Evolutionary conservation across 805 yeast genomes (phyloP), one percentile per base, ranked within the genome.

Genomic region (Kregervanrija delftensis): DNA sequence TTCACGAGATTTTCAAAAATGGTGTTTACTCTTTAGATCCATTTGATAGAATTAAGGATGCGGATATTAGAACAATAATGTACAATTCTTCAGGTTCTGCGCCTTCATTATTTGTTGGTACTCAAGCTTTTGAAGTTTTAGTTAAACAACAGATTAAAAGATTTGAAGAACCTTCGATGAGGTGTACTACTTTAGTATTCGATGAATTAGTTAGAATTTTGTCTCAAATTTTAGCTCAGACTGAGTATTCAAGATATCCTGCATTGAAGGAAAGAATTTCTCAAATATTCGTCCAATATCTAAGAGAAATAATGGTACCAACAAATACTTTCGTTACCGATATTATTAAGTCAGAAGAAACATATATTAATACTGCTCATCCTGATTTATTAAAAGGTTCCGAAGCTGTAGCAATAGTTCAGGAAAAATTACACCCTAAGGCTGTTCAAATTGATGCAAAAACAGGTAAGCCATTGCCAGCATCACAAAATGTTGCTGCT

Each of bases 51-150:
- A 89, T 91, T 57, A 87, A 88, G 67, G 97, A 91, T 62, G 83
- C 87, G 30, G 99, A 91, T 64, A 91, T 91, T 59, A 81, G 99
- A 68, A 91, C 98, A 14, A 93, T 93, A 52, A 84, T 91, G 83
- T 91, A 93, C 71, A 91, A 91, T 66, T 86, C 97, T 37, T 85
- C 96, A 8, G 99, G 99, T 58, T 84, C 96, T 32, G 81, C 98
- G 2, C 98, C 99, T 11, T 86, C 96, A 5, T 72, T 91, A 57
- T 91, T 91, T 69, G 98, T 91, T 49, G 98, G 98, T 17, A 91
- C 98, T 9, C 93, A 88, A 57, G 97, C 97, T 0, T 91, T 91
- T 65, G 99, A 93, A 65, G 96, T 90, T 14, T 77, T 90, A 50
- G 97, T 91, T 39, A 89, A 87, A 66, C 96, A 88, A 63, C 96